Conservation (phyloP, 768 basidiomycete species). For the Suillus lakei region DNA sequence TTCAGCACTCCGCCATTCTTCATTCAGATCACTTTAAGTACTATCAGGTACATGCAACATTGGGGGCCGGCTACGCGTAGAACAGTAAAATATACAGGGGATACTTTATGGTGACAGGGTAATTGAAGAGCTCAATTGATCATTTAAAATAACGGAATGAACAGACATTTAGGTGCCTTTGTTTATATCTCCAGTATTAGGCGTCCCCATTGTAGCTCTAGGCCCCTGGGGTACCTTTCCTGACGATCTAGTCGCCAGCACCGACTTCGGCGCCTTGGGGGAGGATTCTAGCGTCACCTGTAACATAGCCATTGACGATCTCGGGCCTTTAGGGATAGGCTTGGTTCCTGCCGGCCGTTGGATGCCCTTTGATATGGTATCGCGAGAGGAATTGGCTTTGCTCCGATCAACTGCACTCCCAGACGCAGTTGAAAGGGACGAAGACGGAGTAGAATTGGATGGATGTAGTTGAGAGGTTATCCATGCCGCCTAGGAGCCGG, state of each 20-base stretch:
- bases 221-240: background rate
- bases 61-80: background rate
- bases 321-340: background rate
- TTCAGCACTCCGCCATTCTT: too few relatives aligned
- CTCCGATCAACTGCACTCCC: background rate
- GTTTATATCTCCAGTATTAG: background rate
- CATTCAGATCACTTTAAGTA: too few relatives aligned
- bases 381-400: background rate
- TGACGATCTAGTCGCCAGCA: background rate
- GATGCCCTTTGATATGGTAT: background rate
- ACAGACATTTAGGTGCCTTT: background rate
- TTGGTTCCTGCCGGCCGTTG: background rate
- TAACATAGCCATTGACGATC: background rate
- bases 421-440: background rate
- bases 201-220: background rate
- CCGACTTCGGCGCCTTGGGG: background rate
- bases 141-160: background rate
- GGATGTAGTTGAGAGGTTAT: background rate
- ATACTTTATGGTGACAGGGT: background rate
- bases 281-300: background rate
- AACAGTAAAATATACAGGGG: background rate
- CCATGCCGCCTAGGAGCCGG: background rate
- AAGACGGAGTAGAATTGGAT: background rate
- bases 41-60: too few relatives aligned
- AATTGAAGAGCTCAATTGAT: background rate